Evolutionary conservation across 2,329 filamentous ascomycete genomes (phyloP), one percentile per base, ranked within the genome.

Genomic region (Elsinoe ampelina): DNA sequence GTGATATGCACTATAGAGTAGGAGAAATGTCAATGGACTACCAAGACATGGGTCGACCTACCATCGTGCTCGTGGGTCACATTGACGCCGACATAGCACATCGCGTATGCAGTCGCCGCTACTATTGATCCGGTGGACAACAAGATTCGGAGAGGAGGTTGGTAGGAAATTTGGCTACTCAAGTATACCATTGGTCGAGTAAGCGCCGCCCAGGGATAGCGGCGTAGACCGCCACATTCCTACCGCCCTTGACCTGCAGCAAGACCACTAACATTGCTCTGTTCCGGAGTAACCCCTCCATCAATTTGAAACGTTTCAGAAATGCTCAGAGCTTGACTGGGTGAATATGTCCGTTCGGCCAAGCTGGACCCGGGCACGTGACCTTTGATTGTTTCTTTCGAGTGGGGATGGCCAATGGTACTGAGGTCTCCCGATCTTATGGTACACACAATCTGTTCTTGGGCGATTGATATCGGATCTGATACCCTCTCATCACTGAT

Each of bases 1-100:
- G 32, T 11, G 32, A n/a, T 35, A 12, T 52, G 19, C 48, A 39
- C 48, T 39, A 52, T 52, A 15, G 48, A 26, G 30, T 26, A 52
- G 32, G n/a, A 52, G 11, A 52, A 13, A 15, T 7, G 32, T 26
- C 32, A 35, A 26, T 52, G 48, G 32, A n/a, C 13, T 52, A 52
- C 48, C 48, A 52, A 52, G 48, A 38, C 34, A 36, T 20, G 20
- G 48, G 26, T 13, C 17, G 48, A 39, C 48, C 48, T 52, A 52
- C 48, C 48, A 39, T 17, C 38, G 5, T 52, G 48, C 32, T 52
- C 34, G 32, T 22, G 15, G 17, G 17, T 22, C 32, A 52, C 48
- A 36, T 52, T 52, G 34, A 32, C 48, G 48, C 48, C 48, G 19
- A 38, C 17, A 19, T 13, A 52, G 48, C 32, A 52, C 48, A 52